A percentile compares a stretch with the other conserved stretches of the same genome.
Conservation (phyloP, 228 moss, liverwort and hornwort species). For the Sphagnum magellanicum region DNA sequence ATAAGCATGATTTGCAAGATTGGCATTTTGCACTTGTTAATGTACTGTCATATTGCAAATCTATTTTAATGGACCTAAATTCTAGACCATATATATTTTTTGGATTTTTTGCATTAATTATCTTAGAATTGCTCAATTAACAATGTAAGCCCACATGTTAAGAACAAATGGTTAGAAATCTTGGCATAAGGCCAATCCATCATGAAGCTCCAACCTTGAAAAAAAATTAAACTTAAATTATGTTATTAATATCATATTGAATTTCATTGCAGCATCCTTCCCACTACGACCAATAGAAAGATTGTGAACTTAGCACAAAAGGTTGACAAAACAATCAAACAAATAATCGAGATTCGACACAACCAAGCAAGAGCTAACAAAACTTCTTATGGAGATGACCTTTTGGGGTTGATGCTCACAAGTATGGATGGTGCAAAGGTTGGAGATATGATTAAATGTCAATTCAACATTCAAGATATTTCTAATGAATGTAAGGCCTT, state of each 20-base stretch:
- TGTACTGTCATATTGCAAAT: too few species aligned
- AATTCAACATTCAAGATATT: constrained; percentile 15
- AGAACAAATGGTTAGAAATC: too few species aligned
- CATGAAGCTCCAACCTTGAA: too few species aligned
- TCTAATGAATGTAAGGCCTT: constrained; percentile 38
- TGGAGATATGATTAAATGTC: not conserved
- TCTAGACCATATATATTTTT: too few species aligned
- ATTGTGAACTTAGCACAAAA: constrained; percentile 1
- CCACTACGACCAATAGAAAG: constrained; percentile 8
- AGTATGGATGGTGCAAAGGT: constrained; percentile 13
- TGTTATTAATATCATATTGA: constrained; percentile 12
- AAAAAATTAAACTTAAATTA: not conserved
- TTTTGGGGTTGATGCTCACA: constrained; percentile 26
- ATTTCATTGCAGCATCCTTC: constrained; percentile 11
- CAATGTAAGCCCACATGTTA: too few species aligned
- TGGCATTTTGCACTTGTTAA: too few species aligned
- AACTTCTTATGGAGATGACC: constrained; percentile 23
- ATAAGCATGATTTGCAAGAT: too few species aligned
- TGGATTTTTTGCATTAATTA: too few species aligned
- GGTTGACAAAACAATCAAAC: constrained; percentile 12
- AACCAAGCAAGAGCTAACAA: constrained; percentile 3
- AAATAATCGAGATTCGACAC: constrained; percentile 15
- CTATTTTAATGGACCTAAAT: too few species aligned
- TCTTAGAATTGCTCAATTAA: too few species aligned
- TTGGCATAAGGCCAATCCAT: too few species aligned